Evolutionary conservation across 257 asterid species (phyloP), one percentile per base, ranked within the genome.

Genomic region (Solanum medicagineum): DNA sequence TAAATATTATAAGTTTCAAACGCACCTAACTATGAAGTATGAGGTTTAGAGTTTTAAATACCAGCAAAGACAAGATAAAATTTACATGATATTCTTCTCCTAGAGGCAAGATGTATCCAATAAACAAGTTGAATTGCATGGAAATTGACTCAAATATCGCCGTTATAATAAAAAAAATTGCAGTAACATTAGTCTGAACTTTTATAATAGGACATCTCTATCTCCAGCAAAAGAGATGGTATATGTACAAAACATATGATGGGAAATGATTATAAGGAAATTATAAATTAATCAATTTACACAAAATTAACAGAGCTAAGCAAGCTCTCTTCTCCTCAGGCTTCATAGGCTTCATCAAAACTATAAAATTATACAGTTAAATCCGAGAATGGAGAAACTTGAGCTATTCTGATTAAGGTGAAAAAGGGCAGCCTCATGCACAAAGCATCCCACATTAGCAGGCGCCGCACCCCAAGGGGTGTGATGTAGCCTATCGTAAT

Each of bases 331-430:
- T 85, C 68, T 71, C 77, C 69, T 40, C 73, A 66, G 49, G 79
- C 79, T 45, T 73, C 86, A 83, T 71, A 66, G 49, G 79, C 79
- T 45, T 73, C 86, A 83, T 71, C 17, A 47, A 8, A 40, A 26
- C 42, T 26, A 77, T 44, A 47, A 47, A 86, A 86, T 88, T 86
- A n/a, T 85, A 88, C 90, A 86, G 56, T 57, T 71, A 83, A 81
- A 29, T 85, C 36, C 79, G 36, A 62, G 86, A 73, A 86, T 40
- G 66, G 80, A 53, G 84, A 74, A 66, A 26, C 29, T 66, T 29
- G 47, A 87, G 85, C 83, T 83, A 91, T 79, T 84, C 87, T 84
- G 89, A 80, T 49, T 87, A 69, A 63, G 89, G 90, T 1, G 6
- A 63, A 63, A 62, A 11, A 12, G 4, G 69, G 10, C 2, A 26